Percentiles rank a stretch among this genome's conserved stretches.
phyloP scores from a whole-genome alignment of 192 early-diverging fungal species.

The Cetraspora pellucida region DNA sequence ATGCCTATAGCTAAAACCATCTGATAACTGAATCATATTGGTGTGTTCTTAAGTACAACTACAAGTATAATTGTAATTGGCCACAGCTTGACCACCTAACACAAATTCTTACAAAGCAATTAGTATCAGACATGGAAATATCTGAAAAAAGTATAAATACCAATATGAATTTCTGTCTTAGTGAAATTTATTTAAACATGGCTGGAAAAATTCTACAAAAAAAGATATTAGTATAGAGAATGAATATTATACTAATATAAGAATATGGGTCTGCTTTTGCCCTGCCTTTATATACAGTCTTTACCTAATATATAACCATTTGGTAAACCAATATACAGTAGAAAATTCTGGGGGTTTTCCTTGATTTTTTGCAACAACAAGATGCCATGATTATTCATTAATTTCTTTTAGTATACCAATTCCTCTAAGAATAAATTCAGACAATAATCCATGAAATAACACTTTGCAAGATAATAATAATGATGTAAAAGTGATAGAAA shows the following conservation, averaged over 20 bases:
- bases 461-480: no score
- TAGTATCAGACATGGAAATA: not conserved
- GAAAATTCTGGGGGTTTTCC: no score
- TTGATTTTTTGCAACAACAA: no score
- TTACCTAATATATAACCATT: not conserved
- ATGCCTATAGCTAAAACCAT: no score
- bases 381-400: no score
- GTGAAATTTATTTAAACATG: not conserved
- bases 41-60: slow-evolving; percentile 5
- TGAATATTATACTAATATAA: not conserved
- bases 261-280: not conserved
- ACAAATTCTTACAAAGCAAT: not conserved
- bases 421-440: no score
- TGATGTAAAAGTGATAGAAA: no score
- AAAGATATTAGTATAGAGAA: not conserved
- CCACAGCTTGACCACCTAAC: not conserved
- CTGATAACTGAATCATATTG: not conserved
- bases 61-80: slow-evolving; percentile 11
- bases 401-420: no score
- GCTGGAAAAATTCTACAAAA: no score
- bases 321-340: not conserved
- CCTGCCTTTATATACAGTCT: not conserved
- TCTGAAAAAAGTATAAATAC: not conserved
- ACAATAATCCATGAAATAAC: no score
- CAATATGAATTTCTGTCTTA: not conserved